These are phyloP conservation scores for Neonectria magnoliae DNA, from an alignment of 2,329 filamentous ascomycete species.

Conservation along the genomic window DNA sequence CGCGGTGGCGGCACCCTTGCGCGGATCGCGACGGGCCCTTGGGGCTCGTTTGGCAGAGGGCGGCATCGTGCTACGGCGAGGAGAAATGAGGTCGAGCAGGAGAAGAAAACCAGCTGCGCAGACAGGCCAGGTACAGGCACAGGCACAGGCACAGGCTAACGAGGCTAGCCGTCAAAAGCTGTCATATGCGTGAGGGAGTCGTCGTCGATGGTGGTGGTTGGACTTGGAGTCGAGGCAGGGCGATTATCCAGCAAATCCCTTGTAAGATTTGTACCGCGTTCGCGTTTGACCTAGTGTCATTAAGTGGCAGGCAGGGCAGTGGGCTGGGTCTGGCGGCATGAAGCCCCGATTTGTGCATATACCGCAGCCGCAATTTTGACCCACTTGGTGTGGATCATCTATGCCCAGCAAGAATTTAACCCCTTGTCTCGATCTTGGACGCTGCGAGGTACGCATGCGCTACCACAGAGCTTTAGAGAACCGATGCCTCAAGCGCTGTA, in stretches of 20 bases:
- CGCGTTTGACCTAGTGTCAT: slow-evolving; percentile 45
- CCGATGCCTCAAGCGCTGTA: background rate
- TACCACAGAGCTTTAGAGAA: background rate
- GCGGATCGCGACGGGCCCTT: slow-evolving; percentile 52
- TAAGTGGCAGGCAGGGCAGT: slow-evolving; percentile 43
- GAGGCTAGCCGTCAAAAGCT: background rate
- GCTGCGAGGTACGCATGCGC: background rate
- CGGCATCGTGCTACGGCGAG: slow-evolving; percentile 45
- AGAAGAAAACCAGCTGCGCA: background rate
- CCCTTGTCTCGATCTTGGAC: slow-evolving; percentile 27
- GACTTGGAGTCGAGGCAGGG: slow-evolving; percentile 5
- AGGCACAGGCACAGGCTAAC: background rate
- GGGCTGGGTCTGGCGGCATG: slow-evolving; percentile 23
- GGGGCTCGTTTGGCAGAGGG: slow-evolving; percentile 51
- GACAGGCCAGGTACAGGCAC: background rate
- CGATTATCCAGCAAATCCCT: slow-evolving; percentile 34
- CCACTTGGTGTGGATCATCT: slow-evolving; percentile 5
- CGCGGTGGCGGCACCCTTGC: slow-evolving; percentile 48
- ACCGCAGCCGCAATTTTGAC: slow-evolving; percentile 14
- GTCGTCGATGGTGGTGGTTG: slow-evolving; percentile 35
- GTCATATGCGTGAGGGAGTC: slow-evolving; percentile 11
- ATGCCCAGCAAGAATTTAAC: slow-evolving; percentile 14
- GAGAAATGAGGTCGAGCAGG: background rate
- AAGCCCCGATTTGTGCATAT: slow-evolving; percentile 38
- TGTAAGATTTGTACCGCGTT: slow-evolving; percentile 47